Percentiles rank a stretch among this genome's conserved stretches.
These are phyloP conservation scores for Fusarium sublunatum DNA, from an alignment of 2,329 filamentous ascomycete genomes.

Conservation along the genomic window DNA sequence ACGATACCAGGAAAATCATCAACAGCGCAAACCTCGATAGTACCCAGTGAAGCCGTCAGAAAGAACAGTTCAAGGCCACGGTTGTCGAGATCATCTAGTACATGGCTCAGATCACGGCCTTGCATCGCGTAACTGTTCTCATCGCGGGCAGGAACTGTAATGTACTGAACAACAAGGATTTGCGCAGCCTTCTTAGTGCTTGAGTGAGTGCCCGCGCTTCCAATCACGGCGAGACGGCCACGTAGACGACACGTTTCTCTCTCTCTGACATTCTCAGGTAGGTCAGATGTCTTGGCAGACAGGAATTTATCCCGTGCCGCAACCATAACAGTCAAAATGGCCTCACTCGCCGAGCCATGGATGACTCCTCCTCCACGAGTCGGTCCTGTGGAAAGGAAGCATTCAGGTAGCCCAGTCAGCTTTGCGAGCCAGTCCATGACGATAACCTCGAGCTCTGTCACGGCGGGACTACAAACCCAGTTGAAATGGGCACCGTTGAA, in stretches of 20 bases:
- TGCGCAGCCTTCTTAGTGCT: constrained; percentile 88
- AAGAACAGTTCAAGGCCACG: constrained; percentile 87
- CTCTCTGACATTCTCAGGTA: constrained; percentile 62
- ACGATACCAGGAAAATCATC: constrained; percentile 82
- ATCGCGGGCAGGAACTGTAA: constrained; percentile 71
- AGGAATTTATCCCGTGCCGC: constrained; percentile 86
- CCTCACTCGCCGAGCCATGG: constrained; percentile 89
- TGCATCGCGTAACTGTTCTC: constrained; percentile 77
- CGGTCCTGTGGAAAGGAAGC: constrained; percentile 77
- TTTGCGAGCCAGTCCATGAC: constrained; percentile 92
- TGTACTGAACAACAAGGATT: constrained; percentile 86
- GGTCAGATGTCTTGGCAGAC: constrained; percentile 65
- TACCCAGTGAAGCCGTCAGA: constrained; percentile 84
- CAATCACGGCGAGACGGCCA: constrained; percentile 76
- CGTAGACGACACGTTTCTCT: constrained; percentile 74
- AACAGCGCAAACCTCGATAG: constrained; percentile 87
- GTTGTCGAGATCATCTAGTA: constrained; percentile 72
- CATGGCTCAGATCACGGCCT: constrained; percentile 67
- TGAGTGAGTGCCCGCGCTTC: constrained; percentile 82
- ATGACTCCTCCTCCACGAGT: constrained; percentile 88
- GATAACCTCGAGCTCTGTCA: constrained; percentile 93
- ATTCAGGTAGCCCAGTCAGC: constrained; percentile 76
- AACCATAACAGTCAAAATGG: constrained; percentile 86
- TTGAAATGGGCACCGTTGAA: constrained; percentile 95
- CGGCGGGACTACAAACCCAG: constrained; percentile 92